Percentiles rank a stretch among this genome's conserved stretches.
These are phyloP conservation scores for Backusella tarrabulga DNA, from an alignment of 192 early-diverging fungal genomes.

Conservation along the genomic window DNA sequence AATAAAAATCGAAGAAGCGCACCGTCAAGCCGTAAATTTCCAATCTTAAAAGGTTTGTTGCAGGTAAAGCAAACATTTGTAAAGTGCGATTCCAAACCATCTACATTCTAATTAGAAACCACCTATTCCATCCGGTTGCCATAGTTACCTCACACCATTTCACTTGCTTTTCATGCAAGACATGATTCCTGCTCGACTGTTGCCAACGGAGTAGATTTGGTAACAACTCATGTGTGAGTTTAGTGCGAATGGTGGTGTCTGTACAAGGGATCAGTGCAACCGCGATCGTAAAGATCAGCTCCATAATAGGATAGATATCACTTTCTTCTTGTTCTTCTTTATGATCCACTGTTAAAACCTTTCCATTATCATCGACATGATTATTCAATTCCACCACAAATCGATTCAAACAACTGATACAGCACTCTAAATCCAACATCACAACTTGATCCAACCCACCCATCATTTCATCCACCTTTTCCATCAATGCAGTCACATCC, in stretches of 20 bases:
- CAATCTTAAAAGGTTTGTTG: slow-evolving; percentile 34
- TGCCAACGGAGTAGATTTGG: slow-evolving; percentile 29
- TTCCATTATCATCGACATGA: not conserved
- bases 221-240: slow-evolving; percentile 26
- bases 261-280: slow-evolving; percentile 33
- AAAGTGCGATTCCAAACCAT: slow-evolving; percentile 37
- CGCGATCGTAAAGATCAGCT: slow-evolving; percentile 21
- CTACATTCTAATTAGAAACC: not conserved
- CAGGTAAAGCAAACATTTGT: slow-evolving; percentile 32
- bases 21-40: slow-evolving; percentile 35
- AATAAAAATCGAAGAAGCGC: slow-evolving; percentile 33
- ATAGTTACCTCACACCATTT: slow-evolving; percentile 24
- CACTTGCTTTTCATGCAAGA: slow-evolving; percentile 3
- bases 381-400: slow-evolving; percentile 19
- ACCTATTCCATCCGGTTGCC: too few relatives aligned
- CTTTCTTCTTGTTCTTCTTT: not conserved
- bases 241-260: slow-evolving; percentile 23
- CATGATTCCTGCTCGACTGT: not conserved
- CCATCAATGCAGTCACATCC: not conserved
- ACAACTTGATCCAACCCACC: not conserved
- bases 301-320: slow-evolving; percentile 13
- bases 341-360: not conserved
- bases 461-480: not conserved
- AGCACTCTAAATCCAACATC: slow-evolving; percentile 32
- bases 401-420: slow-evolving; percentile 22